phyloP scores from a whole-genome alignment of 345 rosid species.

The Barbarea vulgaris region DNA sequence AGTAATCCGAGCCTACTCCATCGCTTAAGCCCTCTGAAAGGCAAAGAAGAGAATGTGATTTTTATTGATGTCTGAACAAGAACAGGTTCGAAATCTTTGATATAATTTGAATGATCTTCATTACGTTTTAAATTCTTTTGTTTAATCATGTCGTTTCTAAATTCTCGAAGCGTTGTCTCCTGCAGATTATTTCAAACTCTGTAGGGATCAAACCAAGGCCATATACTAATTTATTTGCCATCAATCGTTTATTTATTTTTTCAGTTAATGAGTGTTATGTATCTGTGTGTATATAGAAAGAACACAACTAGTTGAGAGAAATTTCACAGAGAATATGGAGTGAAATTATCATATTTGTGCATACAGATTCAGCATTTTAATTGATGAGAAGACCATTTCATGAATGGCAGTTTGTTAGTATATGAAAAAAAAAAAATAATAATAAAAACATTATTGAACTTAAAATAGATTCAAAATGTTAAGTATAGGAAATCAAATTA shows the following conservation, averaged over 20 bases:
- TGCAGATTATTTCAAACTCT: constrained; percentile 7
- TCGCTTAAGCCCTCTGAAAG: constrained; percentile 44
- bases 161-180: neutral
- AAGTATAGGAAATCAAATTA: neutral
- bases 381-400: neutral
- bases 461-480: neutral
- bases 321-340: neutral
- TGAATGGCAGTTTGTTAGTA: neutral
- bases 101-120: neutral
- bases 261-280: neutral
- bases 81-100: constrained; percentile 3
- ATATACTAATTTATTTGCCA: neutral
- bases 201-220: neutral
- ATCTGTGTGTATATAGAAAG: neutral
- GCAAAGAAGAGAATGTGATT: neutral
- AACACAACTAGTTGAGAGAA: neutral
- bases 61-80: neutral
- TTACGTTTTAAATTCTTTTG: neutral
- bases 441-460: neutral
- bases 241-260: neutral
- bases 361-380: neutral
- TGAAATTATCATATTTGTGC: neutral
- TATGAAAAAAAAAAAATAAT: too few relatives aligned
- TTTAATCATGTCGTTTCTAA: neutral
- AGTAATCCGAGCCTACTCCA: constrained; percentile 81